Base-by-base conservation (phyloP, 495 filamentous ascomycete genomes). In the Aspergillus nidulans region DNA sequence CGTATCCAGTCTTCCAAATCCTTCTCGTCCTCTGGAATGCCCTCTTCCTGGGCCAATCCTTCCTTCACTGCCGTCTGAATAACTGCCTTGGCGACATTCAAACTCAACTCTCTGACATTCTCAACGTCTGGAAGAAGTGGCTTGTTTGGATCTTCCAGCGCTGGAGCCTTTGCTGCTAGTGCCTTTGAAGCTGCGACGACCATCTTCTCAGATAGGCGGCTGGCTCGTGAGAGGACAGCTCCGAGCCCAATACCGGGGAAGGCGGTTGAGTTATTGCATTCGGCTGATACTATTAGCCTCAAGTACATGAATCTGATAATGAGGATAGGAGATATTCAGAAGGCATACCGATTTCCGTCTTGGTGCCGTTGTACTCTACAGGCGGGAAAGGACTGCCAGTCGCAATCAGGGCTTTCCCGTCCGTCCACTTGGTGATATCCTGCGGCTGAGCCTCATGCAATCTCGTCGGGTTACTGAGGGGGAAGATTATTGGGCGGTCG, bases 181-280 rank as follows among this genome's bases (percentile, higher is more conserved):
- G 86, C 86, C 58, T 85, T 81, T 1, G 85, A 82, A 1, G 91
- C 91, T 3, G 86, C 86, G 0, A 95, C 86, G 10, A 95, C 81
- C 85, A 96, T 91, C 61, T 84, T 82, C 61, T 92, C 84, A 0
- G 84, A 86, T 4, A 95, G 61, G 1, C 80, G 73, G 2, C 66
- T 76, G 1, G 84, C 74, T 15, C 85, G 81, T 12, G 75, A 84
- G 9, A 95, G 79, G 16, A 96, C 83, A 9, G 79, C 80, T 13
- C 90, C 91, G 2, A 95, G 82, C 0, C 90, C 91, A 53, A 96
- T 91, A 0, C 88, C 90, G 0, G 90, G 89, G 72, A 94, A 95
- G 21, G 83, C 84, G n/a, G 86, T 88, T 4, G 85, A 88, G 69
- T 95, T 95, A 71, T 96, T 96, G 75, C 91, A 95, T 65, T 95